Evolutionary conservation across 2,329 filamentous ascomycete genomes (phyloP).

Genomic region (Huntiella savannae): DNA sequence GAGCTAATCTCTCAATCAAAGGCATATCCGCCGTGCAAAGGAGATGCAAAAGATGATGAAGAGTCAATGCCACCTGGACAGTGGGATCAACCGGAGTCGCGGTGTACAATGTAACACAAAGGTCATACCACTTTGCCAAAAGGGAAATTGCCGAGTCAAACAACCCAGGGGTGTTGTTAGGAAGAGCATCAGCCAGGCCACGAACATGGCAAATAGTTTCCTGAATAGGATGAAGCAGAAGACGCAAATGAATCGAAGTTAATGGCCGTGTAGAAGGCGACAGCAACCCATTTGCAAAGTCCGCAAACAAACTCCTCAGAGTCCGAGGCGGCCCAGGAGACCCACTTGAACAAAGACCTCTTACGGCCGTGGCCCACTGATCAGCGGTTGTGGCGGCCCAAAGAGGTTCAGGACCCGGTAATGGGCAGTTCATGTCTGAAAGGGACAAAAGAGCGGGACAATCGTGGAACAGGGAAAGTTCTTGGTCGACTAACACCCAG

Average conservation of each 20-base stretch:
- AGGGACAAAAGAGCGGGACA: slow-evolving; percentile 42
- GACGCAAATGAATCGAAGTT: slow-evolving; percentile 39
- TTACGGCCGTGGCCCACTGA: slow-evolving; percentile 40
- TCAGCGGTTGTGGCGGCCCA: slow-evolving; percentile 41
- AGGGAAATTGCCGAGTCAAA: slow-evolving; percentile 42
- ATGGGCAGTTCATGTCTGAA: slow-evolving; percentile 43
- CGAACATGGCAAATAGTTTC: slow-evolving; percentile 43
- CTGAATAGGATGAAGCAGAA: slow-evolving; percentile 50
- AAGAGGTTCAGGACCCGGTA: slow-evolving; percentile 40
- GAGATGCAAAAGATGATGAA: slow-evolving; percentile 53
- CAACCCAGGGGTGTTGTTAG: slow-evolving; percentile 33
- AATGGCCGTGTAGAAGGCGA: slow-evolving; percentile 25
- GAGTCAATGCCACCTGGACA: slow-evolving; percentile 44
- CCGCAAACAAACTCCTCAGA: slow-evolving; percentile 45
- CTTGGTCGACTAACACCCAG: slow-evolving; percentile 57
- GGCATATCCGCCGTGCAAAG: slow-evolving; percentile 50
- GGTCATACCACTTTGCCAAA: slow-evolving; percentile 46
- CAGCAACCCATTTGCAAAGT: slow-evolving; percentile 46
- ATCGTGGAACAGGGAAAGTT: slow-evolving; percentile 48
- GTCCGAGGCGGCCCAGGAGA: slow-evolving; percentile 28
- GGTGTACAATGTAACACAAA: slow-evolving; percentile 37
- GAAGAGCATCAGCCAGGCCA: slow-evolving; percentile 28
- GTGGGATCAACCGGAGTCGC: slow-evolving; percentile 37
- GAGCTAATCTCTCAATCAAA: slow-evolving; percentile 46
- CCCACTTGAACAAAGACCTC: slow-evolving; percentile 32